Evolutionary conservation across 495 filamentous ascomycete species (phyloP).

Genomic region (Penicillium arizonense): DNA sequence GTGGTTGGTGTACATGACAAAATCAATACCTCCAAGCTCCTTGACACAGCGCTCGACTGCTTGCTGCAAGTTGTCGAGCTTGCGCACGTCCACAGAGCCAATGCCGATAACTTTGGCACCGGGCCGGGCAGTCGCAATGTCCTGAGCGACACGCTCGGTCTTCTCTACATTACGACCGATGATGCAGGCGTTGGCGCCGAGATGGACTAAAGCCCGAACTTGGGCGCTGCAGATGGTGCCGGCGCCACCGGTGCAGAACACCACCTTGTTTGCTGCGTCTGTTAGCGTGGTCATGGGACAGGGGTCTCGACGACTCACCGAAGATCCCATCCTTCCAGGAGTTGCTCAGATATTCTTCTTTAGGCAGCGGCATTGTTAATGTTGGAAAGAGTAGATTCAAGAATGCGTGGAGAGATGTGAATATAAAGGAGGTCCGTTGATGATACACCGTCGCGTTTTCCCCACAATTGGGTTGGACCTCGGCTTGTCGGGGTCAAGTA

Average conservation of each 20-base stretch:
- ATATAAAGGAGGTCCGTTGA: background rate
- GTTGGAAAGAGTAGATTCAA: background rate
- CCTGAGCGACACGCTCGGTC: conserved; percentile 73
- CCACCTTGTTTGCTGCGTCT: conserved; percentile 71
- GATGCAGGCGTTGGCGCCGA: conserved; percentile 92
- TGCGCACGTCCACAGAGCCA: conserved; percentile 80
- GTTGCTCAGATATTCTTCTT: conserved; percentile 72
- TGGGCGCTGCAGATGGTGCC: conserved; percentile 93
- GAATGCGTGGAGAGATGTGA: background rate
- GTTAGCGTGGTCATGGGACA: conserved; percentile 3
- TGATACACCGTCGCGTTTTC: conserved; percentile 18
- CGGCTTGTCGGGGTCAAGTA: conserved; percentile 5
- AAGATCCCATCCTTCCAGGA: conserved; percentile 87
- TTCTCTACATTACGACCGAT: conserved; percentile 88
- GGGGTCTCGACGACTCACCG: conserved; percentile 39
- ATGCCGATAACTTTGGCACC: conserved; percentile 85
- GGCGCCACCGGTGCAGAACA: conserved; percentile 94
- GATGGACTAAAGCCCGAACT: conserved; percentile 83
- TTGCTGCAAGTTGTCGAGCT: conserved; percentile 61
- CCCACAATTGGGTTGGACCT: conserved; percentile 23
- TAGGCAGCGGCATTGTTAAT: conserved; percentile 55
- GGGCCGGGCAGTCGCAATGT: conserved; percentile 72
- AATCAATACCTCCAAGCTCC: conserved; percentile 87
- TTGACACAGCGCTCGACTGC: conserved; percentile 76
- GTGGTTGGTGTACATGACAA: conserved; percentile 65